Conservation (phyloP, 225 moss, liverwort and hornwort species). For the Neckera pumila region DNA sequence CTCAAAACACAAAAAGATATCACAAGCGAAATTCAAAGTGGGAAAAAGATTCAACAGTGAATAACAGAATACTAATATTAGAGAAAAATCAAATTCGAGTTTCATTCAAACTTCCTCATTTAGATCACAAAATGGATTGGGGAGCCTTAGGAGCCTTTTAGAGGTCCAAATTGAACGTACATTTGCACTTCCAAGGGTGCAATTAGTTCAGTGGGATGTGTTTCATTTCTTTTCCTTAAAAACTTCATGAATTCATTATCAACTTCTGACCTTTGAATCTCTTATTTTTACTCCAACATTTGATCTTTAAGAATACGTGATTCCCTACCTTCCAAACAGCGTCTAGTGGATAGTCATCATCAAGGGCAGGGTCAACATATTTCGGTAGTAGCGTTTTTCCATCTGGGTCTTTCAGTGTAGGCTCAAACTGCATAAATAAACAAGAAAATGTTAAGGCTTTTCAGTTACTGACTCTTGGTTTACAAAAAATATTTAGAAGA, state of each 20-base stretch:
- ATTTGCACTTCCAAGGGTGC: neutral
- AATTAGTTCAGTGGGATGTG: neutral
- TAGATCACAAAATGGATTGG: neutral
- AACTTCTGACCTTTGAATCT: neutral
- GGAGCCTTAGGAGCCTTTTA: neutral
- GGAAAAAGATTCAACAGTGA: neutral
- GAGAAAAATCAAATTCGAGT: neutral
- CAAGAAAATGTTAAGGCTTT: neutral
- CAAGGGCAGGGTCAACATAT: conserved; percentile 60
- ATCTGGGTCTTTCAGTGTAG: conserved; percentile 31
- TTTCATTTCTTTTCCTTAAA: neutral
- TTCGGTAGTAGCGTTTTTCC: conserved; percentile 35
- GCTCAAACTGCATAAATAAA: conserved; percentile 62
- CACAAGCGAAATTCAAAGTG: neutral
- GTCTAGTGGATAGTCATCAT: conserved; percentile 52
- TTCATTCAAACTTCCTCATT: neutral
- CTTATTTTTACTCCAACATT: neutral
- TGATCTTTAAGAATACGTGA: neutral
- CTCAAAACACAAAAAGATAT: neutral
- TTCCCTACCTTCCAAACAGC: conserved; percentile 67
- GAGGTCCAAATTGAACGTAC: neutral
- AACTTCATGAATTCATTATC: neutral
- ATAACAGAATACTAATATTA: neutral
- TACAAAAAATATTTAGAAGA: neutral
- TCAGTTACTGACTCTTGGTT: neutral